Conservation (phyloP, 2,329 filamentous ascomycete species). For the Trichoderma lentiforme region DNA sequence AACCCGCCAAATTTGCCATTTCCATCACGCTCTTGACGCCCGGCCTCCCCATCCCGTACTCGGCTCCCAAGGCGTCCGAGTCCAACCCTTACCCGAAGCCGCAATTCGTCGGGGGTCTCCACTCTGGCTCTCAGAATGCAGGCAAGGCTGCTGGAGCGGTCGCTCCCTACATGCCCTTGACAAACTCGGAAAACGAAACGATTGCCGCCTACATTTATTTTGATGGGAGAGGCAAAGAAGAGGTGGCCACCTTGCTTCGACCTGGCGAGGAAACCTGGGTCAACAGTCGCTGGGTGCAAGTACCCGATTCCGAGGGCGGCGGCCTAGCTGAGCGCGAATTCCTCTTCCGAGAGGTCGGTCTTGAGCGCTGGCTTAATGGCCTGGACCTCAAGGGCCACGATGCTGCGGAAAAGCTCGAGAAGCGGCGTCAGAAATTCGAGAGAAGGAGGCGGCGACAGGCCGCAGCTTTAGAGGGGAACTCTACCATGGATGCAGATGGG, state of each 20-base stretch:
- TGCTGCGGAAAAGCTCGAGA: constrained; percentile 84
- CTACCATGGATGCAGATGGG: constrained; percentile 35
- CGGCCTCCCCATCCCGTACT: constrained; percentile 86
- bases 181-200: constrained; percentile 90
- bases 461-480: constrained; percentile 37
- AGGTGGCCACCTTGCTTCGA: constrained; percentile 88
- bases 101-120: constrained; percentile 71
- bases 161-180: constrained; percentile 86
- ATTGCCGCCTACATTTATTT: constrained; percentile 99
- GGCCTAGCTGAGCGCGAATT: constrained; percentile 96
- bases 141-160: constrained; percentile 55
- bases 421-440: constrained; percentile 76
- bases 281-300: constrained; percentile 95
- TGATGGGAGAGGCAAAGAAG: constrained; percentile 90
- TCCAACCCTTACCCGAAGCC: constrained; percentile 77
- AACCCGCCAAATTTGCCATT: constrained; percentile 95
- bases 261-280: constrained; percentile 99
- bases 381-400: constrained; percentile 93
- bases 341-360: constrained; percentile 90
- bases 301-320: constrained; percentile 85
- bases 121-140: constrained; percentile 48
- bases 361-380: constrained; percentile 95
- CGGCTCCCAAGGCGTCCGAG: constrained; percentile 74
- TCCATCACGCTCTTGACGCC: constrained; percentile 94
- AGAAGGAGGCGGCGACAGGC: constrained; percentile 64